These are phyloP conservation scores for Haplosporangium sp. DNA, from an alignment of 371 early-diverging fungal genomes.

Conservation along the genomic window DNA sequence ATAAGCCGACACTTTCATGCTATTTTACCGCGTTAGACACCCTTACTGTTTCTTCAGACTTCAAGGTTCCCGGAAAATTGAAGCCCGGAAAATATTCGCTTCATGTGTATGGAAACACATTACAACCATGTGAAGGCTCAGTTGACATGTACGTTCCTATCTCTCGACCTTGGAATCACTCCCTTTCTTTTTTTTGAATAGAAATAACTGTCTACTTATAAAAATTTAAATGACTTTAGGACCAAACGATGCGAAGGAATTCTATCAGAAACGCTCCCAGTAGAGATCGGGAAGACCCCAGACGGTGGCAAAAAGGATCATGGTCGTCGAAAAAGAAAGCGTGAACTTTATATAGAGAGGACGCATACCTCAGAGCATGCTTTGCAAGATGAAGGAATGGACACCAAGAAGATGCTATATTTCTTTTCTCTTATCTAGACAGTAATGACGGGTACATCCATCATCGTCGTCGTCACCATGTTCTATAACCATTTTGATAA, in stretches of 20 bases:
- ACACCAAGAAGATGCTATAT: conserved; percentile 47
- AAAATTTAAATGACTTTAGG: neutral
- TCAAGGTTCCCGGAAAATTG: conserved; percentile 22
- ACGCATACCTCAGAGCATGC: conserved; percentile 13
- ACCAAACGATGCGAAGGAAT: conserved; percentile 28
- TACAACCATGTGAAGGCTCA: conserved; percentile 29
- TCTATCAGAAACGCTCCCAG: conserved; percentile 32
- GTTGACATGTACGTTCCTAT: conserved; percentile 16
- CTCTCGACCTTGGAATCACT: too few relatives aligned
- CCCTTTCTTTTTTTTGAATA: too few relatives aligned
- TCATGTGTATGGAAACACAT: conserved; percentile 39
- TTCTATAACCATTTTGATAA: too few relatives aligned
- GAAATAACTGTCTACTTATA: too few relatives aligned
- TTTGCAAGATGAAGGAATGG: conserved; percentile 22
- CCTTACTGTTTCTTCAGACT: conserved; percentile 6
- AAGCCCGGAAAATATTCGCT: conserved; percentile 29
- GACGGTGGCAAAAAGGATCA: neutral
- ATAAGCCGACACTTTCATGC: neutral
- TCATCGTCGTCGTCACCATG: neutral
- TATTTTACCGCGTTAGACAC: conserved; percentile 33
- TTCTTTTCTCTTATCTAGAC: conserved; percentile 39
- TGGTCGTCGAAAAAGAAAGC: conserved; percentile 7
- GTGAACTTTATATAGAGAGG: conserved; percentile 10
- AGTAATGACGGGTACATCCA: neutral
- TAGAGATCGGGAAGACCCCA: conserved; percentile 8